Conservation (phyloP, 257 asterid species). For the Fraxinus cuspidata region DNA sequence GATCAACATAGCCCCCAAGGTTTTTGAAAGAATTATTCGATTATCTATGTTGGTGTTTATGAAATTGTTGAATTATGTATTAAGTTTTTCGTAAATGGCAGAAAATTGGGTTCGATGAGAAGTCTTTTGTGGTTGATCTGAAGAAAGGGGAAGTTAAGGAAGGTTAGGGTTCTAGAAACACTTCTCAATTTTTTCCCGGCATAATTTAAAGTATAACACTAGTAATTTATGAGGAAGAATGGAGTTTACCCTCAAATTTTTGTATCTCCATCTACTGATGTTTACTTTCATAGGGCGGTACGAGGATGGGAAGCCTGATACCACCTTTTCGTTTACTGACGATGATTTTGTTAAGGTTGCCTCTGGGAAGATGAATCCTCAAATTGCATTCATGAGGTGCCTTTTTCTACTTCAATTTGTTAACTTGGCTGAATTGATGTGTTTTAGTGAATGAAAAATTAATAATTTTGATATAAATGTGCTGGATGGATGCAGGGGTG, state of each 20-base stretch:
- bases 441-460: background rate
- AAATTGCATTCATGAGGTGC: constrained; percentile 66
- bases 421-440: background rate
- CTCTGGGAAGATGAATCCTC: constrained; percentile 56
- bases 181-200: background rate
- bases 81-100: constrained; percentile 17
- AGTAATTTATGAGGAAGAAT: background rate
- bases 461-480: constrained; percentile 9
- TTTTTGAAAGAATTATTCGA: constrained; percentile 3
- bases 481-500: constrained; percentile 52
- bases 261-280: background rate
- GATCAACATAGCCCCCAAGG: constrained; percentile 94
- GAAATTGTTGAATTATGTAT: background rate
- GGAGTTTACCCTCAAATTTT: background rate
- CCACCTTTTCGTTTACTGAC: constrained; percentile 89
- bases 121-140: constrained; percentile 79
- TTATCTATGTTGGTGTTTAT: background rate
- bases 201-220: constrained; percentile 5
- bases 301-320: constrained; percentile 93
- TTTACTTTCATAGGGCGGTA: constrained; percentile 50
- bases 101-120: constrained; percentile 84
- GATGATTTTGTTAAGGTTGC: constrained; percentile 52
- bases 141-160: constrained; percentile 90
- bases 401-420: constrained; percentile 13
- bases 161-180: constrained; percentile 50